Conservation (phyloP, 441 rosid species). For the Gossypium trilobum region DNA sequence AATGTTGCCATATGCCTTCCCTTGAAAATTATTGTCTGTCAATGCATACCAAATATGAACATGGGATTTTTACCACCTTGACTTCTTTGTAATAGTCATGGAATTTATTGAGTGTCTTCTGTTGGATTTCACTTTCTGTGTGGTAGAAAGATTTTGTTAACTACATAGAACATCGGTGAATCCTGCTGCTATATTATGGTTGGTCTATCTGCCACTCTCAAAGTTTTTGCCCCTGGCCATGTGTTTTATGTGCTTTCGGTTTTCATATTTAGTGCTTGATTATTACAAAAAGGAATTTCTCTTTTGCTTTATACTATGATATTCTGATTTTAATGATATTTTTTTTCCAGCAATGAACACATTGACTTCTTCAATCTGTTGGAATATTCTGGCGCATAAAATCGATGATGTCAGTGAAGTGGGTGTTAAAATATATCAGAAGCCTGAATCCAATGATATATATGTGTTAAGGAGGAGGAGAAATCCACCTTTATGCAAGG, state of each 20-base stretch:
- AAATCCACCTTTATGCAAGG: slow-evolving; percentile 75
- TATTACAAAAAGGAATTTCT: not conserved
- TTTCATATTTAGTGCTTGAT: not conserved
- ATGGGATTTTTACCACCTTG: not conserved
- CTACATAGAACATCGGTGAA: not conserved
- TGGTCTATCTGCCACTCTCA: not conserved
- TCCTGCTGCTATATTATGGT: not conserved
- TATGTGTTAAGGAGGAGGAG: slow-evolving; percentile 72
- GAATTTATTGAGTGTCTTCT: not conserved
- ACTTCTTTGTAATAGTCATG: not conserved
- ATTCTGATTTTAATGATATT: slow-evolving; percentile 1
- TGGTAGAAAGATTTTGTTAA: not conserved
- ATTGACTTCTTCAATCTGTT: slow-evolving; percentile 72
- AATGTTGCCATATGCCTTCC: not conserved
- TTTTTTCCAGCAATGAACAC: slow-evolving; percentile 55
- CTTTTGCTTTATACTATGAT: not conserved
- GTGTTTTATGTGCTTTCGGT: not conserved
- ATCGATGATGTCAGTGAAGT: slow-evolving; percentile 80
- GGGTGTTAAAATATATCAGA: slow-evolving; percentile 81
- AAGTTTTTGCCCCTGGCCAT: not conserved
- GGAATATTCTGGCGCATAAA: slow-evolving; percentile 88
- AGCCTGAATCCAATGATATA: slow-evolving; percentile 80
- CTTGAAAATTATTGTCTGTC: not conserved
- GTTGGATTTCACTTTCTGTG: not conserved
- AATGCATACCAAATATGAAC: not conserved